phyloP scores from a whole-genome alignment of 2,329 filamentous ascomycete species.

The Neurospora crassa region DNA sequence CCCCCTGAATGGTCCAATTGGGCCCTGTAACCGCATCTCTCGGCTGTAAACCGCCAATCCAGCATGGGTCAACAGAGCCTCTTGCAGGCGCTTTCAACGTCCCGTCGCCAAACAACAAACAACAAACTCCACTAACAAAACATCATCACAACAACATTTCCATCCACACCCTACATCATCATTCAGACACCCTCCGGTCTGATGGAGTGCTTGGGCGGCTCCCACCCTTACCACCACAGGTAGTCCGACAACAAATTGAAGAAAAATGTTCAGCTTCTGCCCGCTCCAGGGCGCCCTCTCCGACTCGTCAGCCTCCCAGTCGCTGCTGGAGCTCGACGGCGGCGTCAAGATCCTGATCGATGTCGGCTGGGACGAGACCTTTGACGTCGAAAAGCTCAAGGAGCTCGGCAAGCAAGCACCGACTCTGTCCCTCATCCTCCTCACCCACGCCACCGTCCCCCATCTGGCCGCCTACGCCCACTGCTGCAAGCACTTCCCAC shows the following conservation, averaged over 20 bases:
- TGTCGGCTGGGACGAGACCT: constrained; percentile 90
- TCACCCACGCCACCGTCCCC: constrained; percentile 86
- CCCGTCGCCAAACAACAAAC: neutral
- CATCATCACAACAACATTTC: neutral
- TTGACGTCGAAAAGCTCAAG: constrained; percentile 71
- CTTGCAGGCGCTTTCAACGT: neutral
- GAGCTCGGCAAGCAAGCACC: constrained; percentile 83
- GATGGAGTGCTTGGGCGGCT: neutral
- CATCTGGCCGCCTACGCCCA: constrained; percentile 92
- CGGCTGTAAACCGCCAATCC: neutral
- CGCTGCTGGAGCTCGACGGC: constrained; percentile 92
- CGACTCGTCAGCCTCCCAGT: constrained; percentile 78
- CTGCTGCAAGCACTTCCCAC: constrained; percentile 91
- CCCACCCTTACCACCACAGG: neutral
- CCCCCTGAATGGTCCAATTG: neutral
- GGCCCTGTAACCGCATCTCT: neutral
- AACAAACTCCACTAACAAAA: neutral
- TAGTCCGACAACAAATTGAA: constrained; percentile 7
- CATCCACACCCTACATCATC: neutral
- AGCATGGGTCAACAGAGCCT: neutral
- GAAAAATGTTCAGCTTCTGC: constrained; percentile 86
- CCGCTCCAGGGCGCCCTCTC: constrained; percentile 86
- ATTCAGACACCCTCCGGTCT: neutral
- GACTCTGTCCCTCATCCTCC: constrained; percentile 82
- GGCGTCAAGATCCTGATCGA: constrained; percentile 93